Percentiles rank a stretch among this genome's conserved stretches.
Conservation (phyloP, 208 protist species). For the Sergeia podlipaevii region DNA sequence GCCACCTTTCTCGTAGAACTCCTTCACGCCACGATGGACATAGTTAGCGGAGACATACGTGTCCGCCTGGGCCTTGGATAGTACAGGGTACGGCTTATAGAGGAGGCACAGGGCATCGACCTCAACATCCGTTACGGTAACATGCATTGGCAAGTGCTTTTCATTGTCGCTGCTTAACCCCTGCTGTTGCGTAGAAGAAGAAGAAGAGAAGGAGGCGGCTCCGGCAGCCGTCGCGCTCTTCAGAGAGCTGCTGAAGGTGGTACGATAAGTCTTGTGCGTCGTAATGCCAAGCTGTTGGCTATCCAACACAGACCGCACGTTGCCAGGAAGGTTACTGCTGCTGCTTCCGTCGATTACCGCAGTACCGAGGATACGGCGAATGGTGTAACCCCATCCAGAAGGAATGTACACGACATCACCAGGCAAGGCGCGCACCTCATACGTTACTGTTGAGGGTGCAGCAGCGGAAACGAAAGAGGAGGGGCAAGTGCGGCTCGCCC, state of each 20-base stretch:
- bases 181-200: too few relatives aligned
- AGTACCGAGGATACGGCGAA: slow-evolving; percentile 56
- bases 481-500: too few relatives aligned
- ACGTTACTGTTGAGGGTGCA: slow-evolving; percentile 1
- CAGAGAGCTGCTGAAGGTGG: too few relatives aligned
- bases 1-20: slow-evolving; percentile 75
- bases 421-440: slow-evolving; percentile 71
- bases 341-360: slow-evolving; percentile 19
- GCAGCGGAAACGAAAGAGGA: too few relatives aligned
- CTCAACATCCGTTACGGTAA: slow-evolving; percentile 15
- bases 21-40: slow-evolving; percentile 57
- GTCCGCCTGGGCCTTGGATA: slow-evolving; percentile 49
- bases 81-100: slow-evolving; percentile 67
- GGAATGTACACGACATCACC: slow-evolving; percentile 83
- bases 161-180: too few relatives aligned
- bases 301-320: too few relatives aligned
- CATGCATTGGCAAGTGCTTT: too few relatives aligned
- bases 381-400: slow-evolving; percentile 48
- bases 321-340: too few relatives aligned
- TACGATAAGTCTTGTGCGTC: too few relatives aligned
- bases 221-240: background rate
- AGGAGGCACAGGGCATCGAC: slow-evolving; percentile 61
- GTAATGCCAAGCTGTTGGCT: too few relatives aligned
- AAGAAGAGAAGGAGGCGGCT: background rate
- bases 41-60: slow-evolving; percentile 81